phyloP scores from a whole-genome alignment of 2,329 filamentous ascomycete species.

The Microdochium trichocladiopsis region DNA sequence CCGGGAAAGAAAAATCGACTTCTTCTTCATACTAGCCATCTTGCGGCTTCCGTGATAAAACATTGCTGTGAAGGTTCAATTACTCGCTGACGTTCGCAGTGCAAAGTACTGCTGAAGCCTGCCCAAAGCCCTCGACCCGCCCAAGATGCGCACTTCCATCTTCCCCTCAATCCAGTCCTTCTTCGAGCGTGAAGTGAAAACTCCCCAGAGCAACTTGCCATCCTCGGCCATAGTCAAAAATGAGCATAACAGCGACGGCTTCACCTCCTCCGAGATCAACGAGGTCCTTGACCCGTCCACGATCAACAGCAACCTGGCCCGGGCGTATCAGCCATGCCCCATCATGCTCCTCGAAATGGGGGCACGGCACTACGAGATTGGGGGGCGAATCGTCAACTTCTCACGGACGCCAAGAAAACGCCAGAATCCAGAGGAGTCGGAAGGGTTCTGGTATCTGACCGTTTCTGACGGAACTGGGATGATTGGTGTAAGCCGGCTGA shows the following conservation, averaged over 20 bases:
- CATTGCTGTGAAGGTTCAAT: too few relatives aligned
- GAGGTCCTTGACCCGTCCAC: constrained; percentile 27
- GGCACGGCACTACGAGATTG: constrained; percentile 40
- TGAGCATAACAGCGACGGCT: constrained; percentile 39
- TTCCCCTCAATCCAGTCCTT: constrained; percentile 26
- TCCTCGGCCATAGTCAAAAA: background rate
- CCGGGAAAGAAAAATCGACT: too few relatives aligned
- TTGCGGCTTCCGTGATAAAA: too few relatives aligned
- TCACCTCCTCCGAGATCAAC: constrained; percentile 39
- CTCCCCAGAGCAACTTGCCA: constrained; percentile 5
- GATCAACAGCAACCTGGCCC: constrained; percentile 29
- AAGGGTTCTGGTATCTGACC: constrained; percentile 43
- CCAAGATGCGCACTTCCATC: constrained; percentile 9
- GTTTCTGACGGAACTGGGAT: constrained; percentile 49
- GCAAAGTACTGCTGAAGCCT: too few relatives aligned
- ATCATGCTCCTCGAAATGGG: constrained; percentile 42
- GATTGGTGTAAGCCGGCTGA: constrained; percentile 34
- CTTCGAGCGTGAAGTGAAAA: constrained; percentile 18
- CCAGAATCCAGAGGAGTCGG: constrained; percentile 32
- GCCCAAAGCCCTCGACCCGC: background rate
- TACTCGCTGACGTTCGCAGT: too few relatives aligned
- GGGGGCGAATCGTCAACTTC: constrained; percentile 50
- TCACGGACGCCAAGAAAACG: constrained; percentile 33
- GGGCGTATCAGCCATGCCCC: constrained; percentile 36
- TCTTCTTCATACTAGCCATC: too few relatives aligned